Evolutionary conservation across 2,329 filamentous ascomycete species (phyloP).

Genomic region (Fusarium citri): DNA sequence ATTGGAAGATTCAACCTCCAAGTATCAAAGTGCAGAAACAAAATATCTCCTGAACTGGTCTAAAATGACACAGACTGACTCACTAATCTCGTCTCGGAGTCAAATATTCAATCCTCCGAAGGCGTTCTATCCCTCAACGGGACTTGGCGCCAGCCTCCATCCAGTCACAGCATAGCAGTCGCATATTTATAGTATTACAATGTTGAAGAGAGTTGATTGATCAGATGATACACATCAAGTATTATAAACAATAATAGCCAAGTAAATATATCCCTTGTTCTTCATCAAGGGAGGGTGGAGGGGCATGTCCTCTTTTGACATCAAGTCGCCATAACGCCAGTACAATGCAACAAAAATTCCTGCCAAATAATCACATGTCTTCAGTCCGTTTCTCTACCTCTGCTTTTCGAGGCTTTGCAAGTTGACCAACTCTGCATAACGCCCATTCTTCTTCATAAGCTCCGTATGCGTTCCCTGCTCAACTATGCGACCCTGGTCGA

Average conservation of each 20-base stretch:
- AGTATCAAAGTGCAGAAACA: background rate
- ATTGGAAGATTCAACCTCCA: background rate
- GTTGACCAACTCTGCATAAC: slow-evolving; percentile 83
- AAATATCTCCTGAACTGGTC: background rate
- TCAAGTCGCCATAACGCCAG: slow-evolving; percentile 27
- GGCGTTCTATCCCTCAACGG: background rate
- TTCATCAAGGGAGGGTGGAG: slow-evolving; percentile 11
- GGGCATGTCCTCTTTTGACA: slow-evolving; percentile 7
- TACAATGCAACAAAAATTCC: slow-evolving; percentile 22
- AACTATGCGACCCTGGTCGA: slow-evolving; percentile 87
- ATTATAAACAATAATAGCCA: slow-evolving; percentile 19
- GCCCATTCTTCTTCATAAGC: slow-evolving; percentile 74
- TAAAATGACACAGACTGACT: background rate
- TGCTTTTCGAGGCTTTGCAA: slow-evolving; percentile 80
- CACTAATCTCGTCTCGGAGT: background rate
- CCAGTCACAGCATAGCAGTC: background rate
- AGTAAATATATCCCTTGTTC: background rate
- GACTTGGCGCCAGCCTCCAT: background rate
- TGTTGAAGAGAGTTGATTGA: slow-evolving; percentile 21
- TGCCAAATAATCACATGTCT: background rate
- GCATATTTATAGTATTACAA: background rate
- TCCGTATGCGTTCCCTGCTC: slow-evolving; percentile 85
- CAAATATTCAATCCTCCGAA: background rate
- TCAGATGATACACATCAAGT: slow-evolving; percentile 11
- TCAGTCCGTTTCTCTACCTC: slow-evolving; percentile 32